Conservation (phyloP, 2,329 filamentous ascomycete species). For the Tolypocladium pustulatum region DNA sequence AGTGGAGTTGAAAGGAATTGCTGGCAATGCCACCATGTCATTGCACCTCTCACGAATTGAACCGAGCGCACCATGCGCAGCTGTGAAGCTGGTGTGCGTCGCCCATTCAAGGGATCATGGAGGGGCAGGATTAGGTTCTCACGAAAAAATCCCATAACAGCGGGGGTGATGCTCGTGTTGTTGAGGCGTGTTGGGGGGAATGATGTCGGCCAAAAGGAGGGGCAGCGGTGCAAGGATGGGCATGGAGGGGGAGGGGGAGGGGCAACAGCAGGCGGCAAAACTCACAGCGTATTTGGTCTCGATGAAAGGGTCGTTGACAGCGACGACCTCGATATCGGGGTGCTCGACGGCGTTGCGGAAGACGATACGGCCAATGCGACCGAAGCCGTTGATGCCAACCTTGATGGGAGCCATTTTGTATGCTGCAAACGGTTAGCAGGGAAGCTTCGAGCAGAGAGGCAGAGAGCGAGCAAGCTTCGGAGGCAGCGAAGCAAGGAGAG, state of each 20-base stretch:
- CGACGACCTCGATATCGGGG: constrained; percentile 81
- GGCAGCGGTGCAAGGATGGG: constrained; percentile 3
- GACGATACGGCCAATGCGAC: constrained; percentile 97
- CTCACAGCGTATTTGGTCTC: constrained; percentile 94
- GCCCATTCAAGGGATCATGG: not conserved
- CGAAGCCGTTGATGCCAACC: constrained; percentile 99
- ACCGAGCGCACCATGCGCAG: not conserved
- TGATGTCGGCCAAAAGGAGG: constrained; percentile 4
- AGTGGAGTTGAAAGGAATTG: not conserved
- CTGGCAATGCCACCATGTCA: not conserved
- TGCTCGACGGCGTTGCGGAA: constrained; percentile 96
- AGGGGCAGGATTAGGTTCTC: not conserved
- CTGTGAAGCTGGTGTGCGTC: not conserved
- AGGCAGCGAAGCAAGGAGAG: not conserved
- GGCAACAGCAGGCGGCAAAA: constrained; percentile 17
- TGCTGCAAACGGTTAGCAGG: constrained; percentile 2
- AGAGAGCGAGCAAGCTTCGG: not conserved
- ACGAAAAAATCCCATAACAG: not conserved
- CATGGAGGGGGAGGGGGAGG: constrained; percentile 2
- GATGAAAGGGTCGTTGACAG: constrained; percentile 99
- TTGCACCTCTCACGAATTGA: not conserved
- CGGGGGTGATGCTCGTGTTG: not conserved
- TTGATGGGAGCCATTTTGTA: constrained; percentile 43
- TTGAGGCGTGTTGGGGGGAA: not conserved
- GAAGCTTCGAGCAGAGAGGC: not conserved